Percentiles rank a stretch among this genome's conserved stretches.
phyloP scores from a whole-genome alignment of 176 grass and related monocot species.

The Typha latifolia region DNA sequence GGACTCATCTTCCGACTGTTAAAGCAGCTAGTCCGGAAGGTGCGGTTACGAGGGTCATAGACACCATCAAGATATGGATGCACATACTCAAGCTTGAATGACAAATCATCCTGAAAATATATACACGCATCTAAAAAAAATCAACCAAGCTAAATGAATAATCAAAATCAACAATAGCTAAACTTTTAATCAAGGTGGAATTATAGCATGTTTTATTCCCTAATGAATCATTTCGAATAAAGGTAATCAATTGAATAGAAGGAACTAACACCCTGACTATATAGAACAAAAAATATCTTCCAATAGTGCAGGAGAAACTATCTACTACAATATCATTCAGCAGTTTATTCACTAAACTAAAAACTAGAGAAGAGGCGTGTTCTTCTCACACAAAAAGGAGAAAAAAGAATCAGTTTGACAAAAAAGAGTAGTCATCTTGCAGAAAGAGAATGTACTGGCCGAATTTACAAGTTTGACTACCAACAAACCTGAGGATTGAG shows the following conservation, averaged over 20 bases:
- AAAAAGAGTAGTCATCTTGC: too few relatives aligned
- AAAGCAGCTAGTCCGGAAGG: slow-evolving; percentile 86
- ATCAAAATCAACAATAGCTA: not conserved
- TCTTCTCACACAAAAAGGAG: not conserved
- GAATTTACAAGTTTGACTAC: not conserved
- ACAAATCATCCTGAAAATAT: slow-evolving; percentile 61
- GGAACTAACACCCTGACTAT: too few relatives aligned
- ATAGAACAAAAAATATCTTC: too few relatives aligned
- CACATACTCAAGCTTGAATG: slow-evolving; percentile 83
- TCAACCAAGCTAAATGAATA: slow-evolving; percentile 11
- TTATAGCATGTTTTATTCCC: too few relatives aligned
- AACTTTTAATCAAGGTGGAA: not conserved
- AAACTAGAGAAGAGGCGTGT: too few relatives aligned
- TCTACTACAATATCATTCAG: too few relatives aligned
- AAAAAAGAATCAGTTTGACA: not conserved
- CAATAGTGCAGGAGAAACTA: too few relatives aligned
- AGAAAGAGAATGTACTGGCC: too few relatives aligned
- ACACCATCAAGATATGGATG: slow-evolving; percentile 95
- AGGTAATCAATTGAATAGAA: too few relatives aligned
- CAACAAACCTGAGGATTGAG: slow-evolving; percentile 84
- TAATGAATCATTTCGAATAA: too few relatives aligned
- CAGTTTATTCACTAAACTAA: too few relatives aligned
- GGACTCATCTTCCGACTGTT: slow-evolving; percentile 87
- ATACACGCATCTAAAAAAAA: not conserved
- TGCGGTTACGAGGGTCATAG: slow-evolving; percentile 60